A percentile compares a stretch with the other conserved stretches of the same genome.
These are phyloP conservation scores for Candolleomyces eurysporus DNA, from an alignment of 768 basidiomycete species.

Conservation along the genomic window DNA sequence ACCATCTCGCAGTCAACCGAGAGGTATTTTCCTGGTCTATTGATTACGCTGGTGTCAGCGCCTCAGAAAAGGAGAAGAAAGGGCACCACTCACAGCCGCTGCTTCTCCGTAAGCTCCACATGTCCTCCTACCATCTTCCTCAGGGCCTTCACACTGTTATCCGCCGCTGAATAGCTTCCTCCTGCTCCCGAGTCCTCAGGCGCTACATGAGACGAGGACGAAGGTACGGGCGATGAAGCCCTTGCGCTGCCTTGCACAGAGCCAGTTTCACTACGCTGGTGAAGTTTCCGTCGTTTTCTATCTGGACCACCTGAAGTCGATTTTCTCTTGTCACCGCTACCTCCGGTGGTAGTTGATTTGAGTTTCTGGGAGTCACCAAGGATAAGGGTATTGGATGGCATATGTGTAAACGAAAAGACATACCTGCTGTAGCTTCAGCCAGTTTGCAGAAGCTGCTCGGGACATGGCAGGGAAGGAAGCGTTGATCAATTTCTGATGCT, in stretches of 20 bases:
- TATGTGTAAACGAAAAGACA: not conserved
- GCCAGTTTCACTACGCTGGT: slow-evolving; percentile 11
- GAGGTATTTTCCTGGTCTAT: slow-evolving; percentile 69
- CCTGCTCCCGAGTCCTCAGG: not conserved
- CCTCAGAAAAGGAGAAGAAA: not conserved
- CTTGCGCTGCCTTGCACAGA: slow-evolving; percentile 1
- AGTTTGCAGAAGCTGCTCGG: slow-evolving; percentile 36
- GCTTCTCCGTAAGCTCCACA: slow-evolving; percentile 35
- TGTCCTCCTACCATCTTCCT: slow-evolving; percentile 55
- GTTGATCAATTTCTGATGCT: no score
- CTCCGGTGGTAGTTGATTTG: not conserved
- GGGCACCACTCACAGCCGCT: slow-evolving; percentile 40
- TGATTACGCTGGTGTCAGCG: not conserved
- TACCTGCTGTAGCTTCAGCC: slow-evolving; percentile 58
- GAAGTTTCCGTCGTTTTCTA: slow-evolving; percentile 12
- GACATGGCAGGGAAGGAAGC: no score
- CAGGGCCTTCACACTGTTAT: slow-evolving; percentile 36
- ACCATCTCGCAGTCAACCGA: slow-evolving; percentile 98
- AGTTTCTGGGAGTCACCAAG: not conserved
- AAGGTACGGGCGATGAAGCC: not conserved
- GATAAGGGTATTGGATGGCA: slow-evolving; percentile 1
- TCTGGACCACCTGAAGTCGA: not conserved
- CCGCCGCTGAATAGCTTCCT: slow-evolving; percentile 41
- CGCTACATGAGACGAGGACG: not conserved
- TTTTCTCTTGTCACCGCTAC: no score